Base-by-base conservation (phyloP, 352 stramenopile genomes). In the Phytopythium ostracodes region DNA sequence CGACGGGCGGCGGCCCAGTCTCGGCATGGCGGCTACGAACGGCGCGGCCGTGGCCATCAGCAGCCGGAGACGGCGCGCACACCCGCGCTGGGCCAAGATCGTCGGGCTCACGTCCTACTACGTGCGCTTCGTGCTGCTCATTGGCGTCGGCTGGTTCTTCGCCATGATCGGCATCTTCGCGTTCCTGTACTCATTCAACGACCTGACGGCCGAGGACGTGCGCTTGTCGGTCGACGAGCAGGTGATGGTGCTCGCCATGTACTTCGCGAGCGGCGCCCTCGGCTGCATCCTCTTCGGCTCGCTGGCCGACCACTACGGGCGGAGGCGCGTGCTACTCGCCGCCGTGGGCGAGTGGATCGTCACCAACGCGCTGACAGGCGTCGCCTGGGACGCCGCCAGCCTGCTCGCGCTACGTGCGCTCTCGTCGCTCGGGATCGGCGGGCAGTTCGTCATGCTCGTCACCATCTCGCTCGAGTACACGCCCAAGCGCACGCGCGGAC, bases 381-480 rank as follows among this genome's bases (percentile, higher is more conserved):
- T 31, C 0, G 70, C 77, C 18, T 76, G 67, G 68, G 66, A 68
- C 61, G 75, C 79, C 58, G 56, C 53, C 55, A 75, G 67, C n/a
- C 72, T 89, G 40, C 46, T 87, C 46, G 60, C 62, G 42, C 60
- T 84, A 22, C 70, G 84, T 17, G 60, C 76, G 36, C 47, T 88
- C 50, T 65, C 73, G 0, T 75, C 79, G 0, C 25, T 84, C 11
- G 79, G 79, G 0, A 69, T 90, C 36, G 84, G 84, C 49, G 84
- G 77, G 0, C 74, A 89, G 59, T 62, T 87, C 44, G 62, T 77
- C 10, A 60, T 91, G 20, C 58, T 88, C 8, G 69, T 71, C 22
- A 81, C 78, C 18, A 61, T 89, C 31, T 67, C 84, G 38, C 56
- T 85, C 15, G 84, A 93, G 62, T 84, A 88, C 49, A 68, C 75